These are phyloP conservation scores for Chloranthus sessilifolius DNA, from an alignment of 164 flowering plant species.

Conservation along the genomic window DNA sequence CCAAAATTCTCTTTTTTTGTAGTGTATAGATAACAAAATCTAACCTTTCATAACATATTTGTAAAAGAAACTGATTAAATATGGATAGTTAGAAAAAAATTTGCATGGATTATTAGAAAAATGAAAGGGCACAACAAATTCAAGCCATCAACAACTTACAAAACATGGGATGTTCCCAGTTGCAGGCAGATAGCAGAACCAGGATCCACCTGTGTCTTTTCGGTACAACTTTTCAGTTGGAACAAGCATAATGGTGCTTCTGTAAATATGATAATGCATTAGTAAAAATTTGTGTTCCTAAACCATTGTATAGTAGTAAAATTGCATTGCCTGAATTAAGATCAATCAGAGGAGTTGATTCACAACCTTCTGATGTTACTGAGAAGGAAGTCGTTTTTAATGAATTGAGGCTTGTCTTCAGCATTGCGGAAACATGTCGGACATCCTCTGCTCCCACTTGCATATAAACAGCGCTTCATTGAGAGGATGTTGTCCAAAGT, in stretches of 20 bases:
- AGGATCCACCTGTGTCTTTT: slow-evolving; percentile 41
- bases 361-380: slow-evolving; percentile 38
- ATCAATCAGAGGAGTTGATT: too few relatives aligned
- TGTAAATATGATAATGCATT: slow-evolving; percentile 20
- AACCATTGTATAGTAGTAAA: not conserved
- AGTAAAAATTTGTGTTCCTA: not conserved
- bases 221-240: slow-evolving; percentile 62
- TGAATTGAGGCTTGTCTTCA: slow-evolving; percentile 65
- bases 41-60: too few relatives aligned
- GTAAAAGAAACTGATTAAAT: too few relatives aligned
- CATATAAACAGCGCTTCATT: slow-evolving; percentile 53
- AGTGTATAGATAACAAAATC: too few relatives aligned
- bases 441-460: slow-evolving; percentile 74
- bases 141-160: slow-evolving; percentile 51
- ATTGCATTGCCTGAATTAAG: too few relatives aligned
- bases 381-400: slow-evolving; percentile 38
- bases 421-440: slow-evolving; percentile 60
- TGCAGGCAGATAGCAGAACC: slow-evolving; percentile 57
- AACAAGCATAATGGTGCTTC: slow-evolving; percentile 61
- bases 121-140: too few relatives aligned
- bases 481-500: slow-evolving; percentile 61
- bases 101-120: too few relatives aligned
- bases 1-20: too few relatives aligned
- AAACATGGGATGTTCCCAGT: slow-evolving; percentile 74
- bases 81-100: too few relatives aligned